phyloP scores from a whole-genome alignment of 495 filamentous ascomycete genomes.

The Daldinia bambusicola region DNA sequence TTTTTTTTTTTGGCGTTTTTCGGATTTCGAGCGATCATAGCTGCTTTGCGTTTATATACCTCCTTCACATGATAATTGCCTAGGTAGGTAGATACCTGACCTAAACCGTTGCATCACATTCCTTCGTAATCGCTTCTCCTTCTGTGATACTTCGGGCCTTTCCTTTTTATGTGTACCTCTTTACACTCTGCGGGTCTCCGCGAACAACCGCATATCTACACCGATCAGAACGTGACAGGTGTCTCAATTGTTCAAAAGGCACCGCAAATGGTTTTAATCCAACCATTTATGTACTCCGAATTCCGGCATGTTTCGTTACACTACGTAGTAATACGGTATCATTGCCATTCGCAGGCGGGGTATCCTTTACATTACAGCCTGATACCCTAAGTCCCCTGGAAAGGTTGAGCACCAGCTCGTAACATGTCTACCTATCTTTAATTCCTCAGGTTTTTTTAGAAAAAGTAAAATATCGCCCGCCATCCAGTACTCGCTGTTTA shows the following conservation, averaged over 20 bases:
- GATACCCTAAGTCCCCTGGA: constrained; percentile 2
- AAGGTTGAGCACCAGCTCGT: background rate
- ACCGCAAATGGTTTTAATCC: background rate
- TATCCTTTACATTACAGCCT: constrained; percentile 7
- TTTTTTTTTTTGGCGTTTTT: background rate
- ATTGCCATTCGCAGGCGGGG: constrained; percentile 7
- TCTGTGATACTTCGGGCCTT: background rate
- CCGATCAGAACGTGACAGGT: constrained; percentile 2
- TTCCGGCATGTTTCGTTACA: constrained; percentile 6
- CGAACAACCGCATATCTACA: background rate
- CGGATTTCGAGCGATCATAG: background rate
- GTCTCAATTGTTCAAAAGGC: background rate
- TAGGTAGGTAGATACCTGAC: no score
- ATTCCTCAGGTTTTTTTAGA: background rate
- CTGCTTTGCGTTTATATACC: background rate
- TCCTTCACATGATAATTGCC: constrained; percentile 1
- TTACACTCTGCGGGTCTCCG: background rate
- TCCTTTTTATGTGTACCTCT: background rate
- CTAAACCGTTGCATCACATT: background rate
- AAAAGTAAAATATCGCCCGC: background rate
- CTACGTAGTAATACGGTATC: constrained; percentile 7
- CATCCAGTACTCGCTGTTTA: no score
- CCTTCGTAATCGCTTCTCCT: background rate
- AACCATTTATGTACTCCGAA: constrained; percentile 1
- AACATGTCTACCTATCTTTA: background rate